Base-by-base conservation (phyloP, 2,329 filamentous ascomycete genomes). In the Blastomyces gilchristii region DNA sequence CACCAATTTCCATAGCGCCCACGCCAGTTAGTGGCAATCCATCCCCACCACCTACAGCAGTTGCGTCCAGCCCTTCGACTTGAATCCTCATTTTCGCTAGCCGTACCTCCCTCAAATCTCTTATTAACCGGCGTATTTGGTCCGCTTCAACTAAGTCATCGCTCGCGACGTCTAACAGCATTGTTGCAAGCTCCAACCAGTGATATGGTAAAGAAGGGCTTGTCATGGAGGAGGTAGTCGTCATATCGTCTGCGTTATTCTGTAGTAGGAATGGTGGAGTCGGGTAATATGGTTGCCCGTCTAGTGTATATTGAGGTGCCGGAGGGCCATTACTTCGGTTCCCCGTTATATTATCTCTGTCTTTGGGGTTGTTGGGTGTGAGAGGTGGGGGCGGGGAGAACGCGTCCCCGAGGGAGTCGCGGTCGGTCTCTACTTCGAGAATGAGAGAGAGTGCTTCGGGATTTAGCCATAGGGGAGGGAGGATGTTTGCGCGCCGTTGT, bases 101-200 rank as follows among this genome's bases (percentile, higher is more conserved):
- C 52, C 94, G 81, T 60, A 94, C 90, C 77, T 97, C 93, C 62
- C 92, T 82, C 67, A 97, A 74, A 71, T 96, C 92, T 61, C 92
- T 81, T 65, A 97, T 74, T 64, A 96, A 73, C 34, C 88, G 83
- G 7, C 92, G 81, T 8, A 95, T 87, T 67, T 87, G 85, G 67
- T 91, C 87, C 1, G 89, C 82, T 0, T 88, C 80, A 45, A 84
- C 82, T 59, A 97, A 83, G 73, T 97, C 92, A 74, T 97, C 92
- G 34, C 85, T 82, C 3, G 92, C 92, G 62, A 90, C 88, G 57
- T 92, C 88, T 1, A 99, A 83, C 56, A 99, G 80, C 73, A 95
- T 86, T 76, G 96, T 91, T 22, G 89, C 87, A 9, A 97, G 78
- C 76, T 97, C 94, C 52, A 96, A 83, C 92, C 93, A 99, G 78